Evolutionary conservation across 148 eudicot species (phyloP).

Genomic region (Camellia japonica): DNA sequence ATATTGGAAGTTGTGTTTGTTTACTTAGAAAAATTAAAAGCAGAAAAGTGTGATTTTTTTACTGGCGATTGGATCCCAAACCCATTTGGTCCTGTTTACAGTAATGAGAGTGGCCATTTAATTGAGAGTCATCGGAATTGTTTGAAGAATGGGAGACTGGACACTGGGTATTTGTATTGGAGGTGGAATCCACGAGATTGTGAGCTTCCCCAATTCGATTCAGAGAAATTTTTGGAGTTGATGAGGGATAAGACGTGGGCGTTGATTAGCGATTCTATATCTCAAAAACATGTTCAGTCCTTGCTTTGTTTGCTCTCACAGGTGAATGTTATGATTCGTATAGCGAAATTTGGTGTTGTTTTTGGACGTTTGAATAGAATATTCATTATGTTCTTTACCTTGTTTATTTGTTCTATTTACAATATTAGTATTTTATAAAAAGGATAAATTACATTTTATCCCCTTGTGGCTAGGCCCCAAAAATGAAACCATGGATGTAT

Average conservation of each 20-base stretch:
- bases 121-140: constrained; percentile 60
- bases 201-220: constrained; percentile 42
- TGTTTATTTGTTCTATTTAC: too few species aligned
- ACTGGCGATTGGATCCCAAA: constrained; percentile 56
- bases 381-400: too few species aligned
- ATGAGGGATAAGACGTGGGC: constrained; percentile 60
- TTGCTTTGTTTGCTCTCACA: constrained; percentile 50
- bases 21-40: constrained; percentile 29
- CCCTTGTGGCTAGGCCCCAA: too few species aligned
- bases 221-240: constrained; percentile 37
- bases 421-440: too few species aligned
- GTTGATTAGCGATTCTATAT: constrained; percentile 57
- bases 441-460: too few species aligned
- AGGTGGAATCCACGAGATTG: constrained; percentile 58
- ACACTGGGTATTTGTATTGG: constrained; percentile 59
- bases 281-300: constrained; percentile 63
- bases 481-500: too few species aligned
- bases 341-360: neutral
- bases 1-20: neutral
- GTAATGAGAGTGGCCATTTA: constrained; percentile 45
- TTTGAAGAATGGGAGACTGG: constrained; percentile 61
- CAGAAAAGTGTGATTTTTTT: constrained; percentile 23
- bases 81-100: constrained; percentile 47
- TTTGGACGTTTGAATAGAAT: neutral
- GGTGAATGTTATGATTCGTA: constrained; percentile 20